Conservation (phyloP, 2,329 filamentous ascomycete species). For the Phyllosticta capitalensis region DNA sequence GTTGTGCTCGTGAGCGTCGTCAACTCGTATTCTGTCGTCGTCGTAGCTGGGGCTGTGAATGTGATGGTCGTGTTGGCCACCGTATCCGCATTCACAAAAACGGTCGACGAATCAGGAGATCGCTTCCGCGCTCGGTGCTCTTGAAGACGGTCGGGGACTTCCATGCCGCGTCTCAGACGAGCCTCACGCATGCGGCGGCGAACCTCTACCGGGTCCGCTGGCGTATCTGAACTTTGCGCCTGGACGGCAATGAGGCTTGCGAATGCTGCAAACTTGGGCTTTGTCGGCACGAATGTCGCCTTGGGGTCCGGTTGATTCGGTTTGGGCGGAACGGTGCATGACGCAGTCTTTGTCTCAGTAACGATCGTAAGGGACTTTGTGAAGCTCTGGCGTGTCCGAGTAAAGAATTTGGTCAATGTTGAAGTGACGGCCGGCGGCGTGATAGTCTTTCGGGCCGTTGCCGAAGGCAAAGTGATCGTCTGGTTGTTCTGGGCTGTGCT, state of each 20-base stretch:
- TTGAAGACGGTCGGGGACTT: constrained; percentile 15
- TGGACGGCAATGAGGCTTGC: neutral
- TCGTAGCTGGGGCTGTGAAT: constrained; percentile 19
- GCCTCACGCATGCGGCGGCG: constrained; percentile 27
- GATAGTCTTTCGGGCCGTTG: constrained; percentile 25
- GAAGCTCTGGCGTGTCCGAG: constrained; percentile 13
- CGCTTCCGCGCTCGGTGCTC: constrained; percentile 20
- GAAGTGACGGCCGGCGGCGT: constrained; percentile 22
- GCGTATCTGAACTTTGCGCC: constrained; percentile 1
- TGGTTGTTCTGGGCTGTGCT: constrained; percentile 21
- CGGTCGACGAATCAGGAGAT: constrained; percentile 26
- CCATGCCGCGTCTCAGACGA: constrained; percentile 20
- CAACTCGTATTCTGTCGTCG: constrained; percentile 21
- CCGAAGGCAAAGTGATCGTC: constrained; percentile 24
- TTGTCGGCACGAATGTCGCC: constrained; percentile 26
- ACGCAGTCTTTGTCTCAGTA: constrained; percentile 28
- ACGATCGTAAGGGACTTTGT: constrained; percentile 21
- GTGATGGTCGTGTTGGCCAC: constrained; percentile 25
- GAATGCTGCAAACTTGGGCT: constrained; percentile 19
- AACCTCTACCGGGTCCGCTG: constrained; percentile 16
- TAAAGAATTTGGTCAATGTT: constrained; percentile 20
- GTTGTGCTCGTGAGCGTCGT: constrained; percentile 18
- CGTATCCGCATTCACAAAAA: constrained; percentile 23
- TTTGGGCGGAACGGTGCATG: constrained; percentile 27
- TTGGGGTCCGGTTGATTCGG: constrained; percentile 25